Base-by-base conservation (phyloP, 139 green algal species). In the Micromonas pusilla region DNA sequence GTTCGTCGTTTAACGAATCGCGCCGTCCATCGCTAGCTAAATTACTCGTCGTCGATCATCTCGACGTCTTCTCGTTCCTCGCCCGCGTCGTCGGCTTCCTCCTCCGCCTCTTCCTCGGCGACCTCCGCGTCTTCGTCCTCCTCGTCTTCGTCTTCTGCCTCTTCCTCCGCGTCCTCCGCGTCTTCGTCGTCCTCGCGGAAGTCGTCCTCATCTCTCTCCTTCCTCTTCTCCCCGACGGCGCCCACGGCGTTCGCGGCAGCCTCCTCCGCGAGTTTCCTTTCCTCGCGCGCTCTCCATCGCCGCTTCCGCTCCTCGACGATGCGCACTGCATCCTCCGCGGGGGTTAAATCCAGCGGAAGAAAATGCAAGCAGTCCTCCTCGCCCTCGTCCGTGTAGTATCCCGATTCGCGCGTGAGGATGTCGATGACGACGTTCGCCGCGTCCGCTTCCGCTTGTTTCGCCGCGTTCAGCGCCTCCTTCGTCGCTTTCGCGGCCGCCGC, bases 81-180 rank as follows among this genome's bases (percentile, higher is more conserved):
- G 63, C 9, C 63, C 19, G 6, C 63, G 63, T 70, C 63, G 9
- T 70, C 63, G 63, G 9, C 63, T 33, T 37, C 63, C 9, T 30
- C 63, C 63, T 37, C 63, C 63, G 9, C 63, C 63, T 32, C 63
- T 16, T 70, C 63, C 63, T 70, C 28, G 26, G 9, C 26, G 26
- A 30, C 28, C 63, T 70, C 63, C 13, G 9, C 63, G 26, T 32
- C 63, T 16, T 37, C 63, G 9, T 70, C 26, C 63, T 70, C 63
- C 63, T 70, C 63, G 26, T 70, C 63, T 30, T 70, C 63, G 63
- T 70, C 63, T 21, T 33, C 63, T 6, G 9, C 28, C 63, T 37
- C 28, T 21, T 34, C 39, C 39, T 34, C n/a, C 38, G 13, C 66
- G 25, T 76, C 38, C 33, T 26, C 70, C 4, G 34, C 25, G 19